Base-by-base conservation (phyloP, 2,329 filamentous ascomycete species). In the Ophiosphaerella herpotricha region DNA sequence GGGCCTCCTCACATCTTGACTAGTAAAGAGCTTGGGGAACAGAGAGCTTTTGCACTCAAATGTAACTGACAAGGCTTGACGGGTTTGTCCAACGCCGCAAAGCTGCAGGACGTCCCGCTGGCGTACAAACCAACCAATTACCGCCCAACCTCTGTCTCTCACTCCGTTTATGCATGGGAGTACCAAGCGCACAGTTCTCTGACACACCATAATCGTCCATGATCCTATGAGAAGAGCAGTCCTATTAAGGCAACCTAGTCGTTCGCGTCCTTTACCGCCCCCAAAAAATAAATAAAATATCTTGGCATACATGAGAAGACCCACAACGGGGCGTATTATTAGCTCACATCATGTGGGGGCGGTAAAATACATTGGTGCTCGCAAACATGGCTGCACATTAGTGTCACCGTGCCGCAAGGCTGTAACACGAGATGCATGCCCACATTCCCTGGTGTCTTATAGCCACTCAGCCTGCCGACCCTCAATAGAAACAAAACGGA, bases 351-450 rank as follows among this genome's bases (percentile, higher is more conserved):
- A 13, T 29, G 12, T 33, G 39, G 52, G 52, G 55, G 49, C 52
- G 32, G 9, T 29, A 43, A 32, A 53, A 36, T 34, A 52, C 52
- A 43, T 14, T 39, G 24, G 36, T 32, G 24, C 9, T 21, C 13
- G n/a, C 39, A 26, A 29, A 32, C 12, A n/a, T 23, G 14, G 50
- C 45, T 48, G 46, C 42, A 36, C 14, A 35, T 11, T 16, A 34
- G 37, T 32, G 34, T 21, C 32, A 43, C 55, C 58, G 57, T 61
- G 61, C 60, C 55, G 58, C 58, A 58, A 63, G 61, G 63, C 56
- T 61, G 59, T 58, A 50, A 60, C 55, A 57, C 23, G 38, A 46
- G 43, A 41, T 21, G 41, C 32, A 45, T 41, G 47, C 43, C 24
- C 43, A 47, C 39, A 42, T 46, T 32, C 29, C 35, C 18, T 33